These are phyloP conservation scores for Alternaria brassicae DNA, from an alignment of 2,329 filamentous ascomycete genomes.

Conservation along the genomic window DNA sequence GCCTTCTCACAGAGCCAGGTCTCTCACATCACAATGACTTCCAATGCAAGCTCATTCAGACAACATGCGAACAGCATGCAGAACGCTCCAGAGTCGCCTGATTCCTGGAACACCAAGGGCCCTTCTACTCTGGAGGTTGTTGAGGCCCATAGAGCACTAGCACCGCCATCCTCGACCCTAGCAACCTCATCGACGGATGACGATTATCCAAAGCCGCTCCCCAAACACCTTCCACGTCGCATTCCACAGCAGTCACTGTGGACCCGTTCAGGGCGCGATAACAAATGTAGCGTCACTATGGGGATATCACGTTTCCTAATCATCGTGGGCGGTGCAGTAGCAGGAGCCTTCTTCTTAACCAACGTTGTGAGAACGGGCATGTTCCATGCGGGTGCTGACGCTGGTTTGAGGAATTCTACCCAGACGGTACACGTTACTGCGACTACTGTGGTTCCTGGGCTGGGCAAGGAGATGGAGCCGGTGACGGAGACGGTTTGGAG, in stretches of 20 bases:
- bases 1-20: too few relatives aligned
- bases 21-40: background rate
- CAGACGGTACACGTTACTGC: background rate
- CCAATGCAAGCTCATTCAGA: background rate
- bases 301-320: background rate
- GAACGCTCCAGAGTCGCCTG: background rate
- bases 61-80: background rate
- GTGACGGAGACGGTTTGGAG: background rate
- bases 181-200: background rate
- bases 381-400: background rate
- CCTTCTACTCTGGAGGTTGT: rapidly evolving
- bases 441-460: background rate
- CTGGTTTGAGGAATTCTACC: background rate
- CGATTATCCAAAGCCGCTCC: background rate
- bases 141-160: background rate
- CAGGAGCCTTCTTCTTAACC: background rate
- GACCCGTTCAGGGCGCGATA: background rate
- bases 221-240: background rate
- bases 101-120: background rate
- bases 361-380: background rate
- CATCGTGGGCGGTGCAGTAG: background rate
- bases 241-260: background rate
- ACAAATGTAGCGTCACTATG: background rate
- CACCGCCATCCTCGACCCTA: background rate
- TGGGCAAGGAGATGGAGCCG: background rate